A percentile compares a stretch with the other conserved stretches of the same genome.
phyloP scores from a whole-genome alignment of 495 filamentous ascomycete species.

The Schizothecium vesticola region DNA sequence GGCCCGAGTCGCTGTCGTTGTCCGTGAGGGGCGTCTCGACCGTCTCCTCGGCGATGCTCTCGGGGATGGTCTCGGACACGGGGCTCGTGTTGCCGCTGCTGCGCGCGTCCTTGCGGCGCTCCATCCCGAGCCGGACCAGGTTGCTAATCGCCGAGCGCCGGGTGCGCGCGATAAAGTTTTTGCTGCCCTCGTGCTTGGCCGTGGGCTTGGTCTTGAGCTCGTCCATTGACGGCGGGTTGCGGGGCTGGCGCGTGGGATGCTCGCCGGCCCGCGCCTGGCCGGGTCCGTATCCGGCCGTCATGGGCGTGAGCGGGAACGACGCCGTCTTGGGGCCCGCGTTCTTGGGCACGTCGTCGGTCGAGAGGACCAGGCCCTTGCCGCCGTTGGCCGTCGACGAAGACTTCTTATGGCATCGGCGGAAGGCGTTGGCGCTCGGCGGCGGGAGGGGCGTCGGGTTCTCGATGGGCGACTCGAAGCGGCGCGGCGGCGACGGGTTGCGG shows the following conservation, averaged over 20 bases:
- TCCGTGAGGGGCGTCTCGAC: conserved; percentile 65
- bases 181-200: conserved; percentile 91
- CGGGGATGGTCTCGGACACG: conserved; percentile 58
- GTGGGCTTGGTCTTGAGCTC: conserved; percentile 89
- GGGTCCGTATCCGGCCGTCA: conserved; percentile 79
- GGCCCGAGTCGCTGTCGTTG: conserved; percentile 72
- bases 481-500: conserved; percentile 65
- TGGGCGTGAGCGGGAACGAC: conserved; percentile 72
- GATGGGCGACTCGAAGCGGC: conserved; percentile 53
- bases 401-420: conserved; percentile 91
- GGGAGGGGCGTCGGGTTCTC: conserved; percentile 65
- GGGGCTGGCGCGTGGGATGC: conserved; percentile 89
- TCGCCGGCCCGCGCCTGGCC: conserved; percentile 90
- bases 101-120: conserved; percentile 65
- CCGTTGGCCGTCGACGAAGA: conserved; percentile 68
- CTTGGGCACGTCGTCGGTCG: conserved; percentile 52
- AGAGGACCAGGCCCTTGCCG: conserved; percentile 53
- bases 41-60: conserved; percentile 56
- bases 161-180: conserved; percentile 94
- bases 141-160: conserved; percentile 88
- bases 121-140: conserved; percentile 82
- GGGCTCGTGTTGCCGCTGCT: conserved; percentile 79
- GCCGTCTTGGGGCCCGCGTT: conserved; percentile 68
- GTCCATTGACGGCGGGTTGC: conserved; percentile 85
- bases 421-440: conserved; percentile 75